These are phyloP conservation scores for Torrubiellomyces zombiae DNA, from an alignment of 2,329 filamentous ascomycete genomes.

Conservation along the genomic window DNA sequence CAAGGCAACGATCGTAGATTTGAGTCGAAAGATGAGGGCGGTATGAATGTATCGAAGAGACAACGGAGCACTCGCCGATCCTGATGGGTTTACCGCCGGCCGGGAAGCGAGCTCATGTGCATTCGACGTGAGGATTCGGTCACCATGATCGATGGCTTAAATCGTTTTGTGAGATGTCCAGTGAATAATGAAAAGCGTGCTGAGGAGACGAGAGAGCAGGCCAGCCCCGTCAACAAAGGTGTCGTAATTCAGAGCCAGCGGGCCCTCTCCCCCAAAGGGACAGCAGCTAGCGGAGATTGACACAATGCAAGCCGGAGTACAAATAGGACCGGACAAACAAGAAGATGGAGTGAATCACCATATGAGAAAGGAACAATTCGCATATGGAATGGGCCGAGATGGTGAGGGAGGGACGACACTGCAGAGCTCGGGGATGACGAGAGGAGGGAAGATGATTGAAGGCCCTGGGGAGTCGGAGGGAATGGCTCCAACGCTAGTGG, in stretches of 20 bases:
- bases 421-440: too few species aligned
- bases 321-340: too few species aligned
- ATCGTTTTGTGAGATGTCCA: conserved; percentile 1
- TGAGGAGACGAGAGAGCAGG: not conserved
- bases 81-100: conserved; percentile 1
- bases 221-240: conserved; percentile 5
- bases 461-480: too few species aligned
- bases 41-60: too few species aligned
- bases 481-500: too few species aligned
- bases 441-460: too few species aligned
- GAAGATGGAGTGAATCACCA: too few species aligned
- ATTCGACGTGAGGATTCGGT: conserved; percentile 1
- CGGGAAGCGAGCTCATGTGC: conserved; percentile 1
- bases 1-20: not conserved
- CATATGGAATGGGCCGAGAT: too few species aligned
- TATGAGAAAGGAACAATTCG: too few species aligned
- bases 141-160: conserved; percentile 1
- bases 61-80: conserved; percentile 1
- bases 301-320: conserved; percentile 8
- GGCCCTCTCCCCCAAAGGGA: conserved; percentile 8
- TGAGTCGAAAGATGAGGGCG: not conserved
- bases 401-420: too few species aligned
- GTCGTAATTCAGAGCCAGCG: conserved; percentile 6
- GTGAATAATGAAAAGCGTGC: conserved; percentile 1
- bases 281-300: conserved; percentile 6